Base-by-base conservation (phyloP, 2,329 filamentous ascomycete genomes). In the Aspergillus viridinutans region DNA sequence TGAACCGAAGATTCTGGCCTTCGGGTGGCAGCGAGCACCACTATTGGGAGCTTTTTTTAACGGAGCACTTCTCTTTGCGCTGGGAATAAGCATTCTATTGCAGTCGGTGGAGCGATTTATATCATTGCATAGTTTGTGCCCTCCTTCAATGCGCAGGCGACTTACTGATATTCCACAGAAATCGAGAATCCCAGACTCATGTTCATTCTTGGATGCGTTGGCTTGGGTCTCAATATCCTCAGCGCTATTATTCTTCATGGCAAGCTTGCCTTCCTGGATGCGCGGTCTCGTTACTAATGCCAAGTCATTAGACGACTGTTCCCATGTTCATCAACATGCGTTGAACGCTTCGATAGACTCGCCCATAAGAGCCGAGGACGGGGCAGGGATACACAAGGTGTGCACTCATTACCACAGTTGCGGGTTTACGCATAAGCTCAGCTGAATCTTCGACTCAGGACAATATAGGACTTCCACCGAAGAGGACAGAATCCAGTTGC, bases 1-100 rank as follows among this genome's bases (percentile, higher is more conserved):
- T 4, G 82, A 82, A 1, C 86, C 87, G 0, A 78, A 47, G 59
- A 78, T 78, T 9, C 78, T 89, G 17, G 84, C 88, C 0, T 92
- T 89, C 63, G 89, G 89, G n/a, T 92, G 88, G 88, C 86, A 89
- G 56, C 81, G 89, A 32, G 87, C 88, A 17, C 82, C 84, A n/a
- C 71, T 91, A 1, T 77, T 92, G 0, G 89, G 89, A 4, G 87
- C 88, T 23, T 92, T 92, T 72, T 92, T 92, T 80, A 92, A 92
- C 65, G 89, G 89, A 14, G 85, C 87, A 1, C 89, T 92, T 57
- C 79, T 92, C 1, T 72, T 91, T 17, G 88, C 87, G 0, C 76
- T 92, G 2, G 87, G 87, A 1, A 72, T 91, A 38, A 90, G 87
- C 69, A 89, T 92, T 51, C 81, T 88, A 35, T 74, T 92, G 2